phyloP scores from a whole-genome alignment of 768 basidiomycete genomes.

The Termitomyces bulborhizus region DNA sequence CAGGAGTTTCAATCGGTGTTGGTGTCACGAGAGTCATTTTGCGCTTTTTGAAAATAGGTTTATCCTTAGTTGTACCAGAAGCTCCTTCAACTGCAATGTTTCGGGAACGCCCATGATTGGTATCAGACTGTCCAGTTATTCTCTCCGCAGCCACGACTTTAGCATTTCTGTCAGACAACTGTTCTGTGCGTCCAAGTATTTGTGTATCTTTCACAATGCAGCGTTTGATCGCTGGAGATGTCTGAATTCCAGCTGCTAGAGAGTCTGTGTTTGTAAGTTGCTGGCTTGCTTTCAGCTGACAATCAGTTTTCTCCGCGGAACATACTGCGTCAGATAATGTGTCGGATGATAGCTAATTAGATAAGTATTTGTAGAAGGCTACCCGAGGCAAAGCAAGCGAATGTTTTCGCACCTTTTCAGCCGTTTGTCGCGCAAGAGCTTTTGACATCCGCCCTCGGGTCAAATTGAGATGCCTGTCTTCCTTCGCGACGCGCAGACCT shows the following conservation, averaged over 20 bases:
- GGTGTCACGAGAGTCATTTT: background rate
- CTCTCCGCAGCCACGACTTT: conserved; percentile 12
- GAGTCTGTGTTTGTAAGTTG: background rate
- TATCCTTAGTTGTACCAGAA: background rate
- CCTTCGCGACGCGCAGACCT: conserved; percentile 57
- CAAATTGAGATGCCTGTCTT: conserved; percentile 54
- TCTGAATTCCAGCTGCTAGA: background rate
- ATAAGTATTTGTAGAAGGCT: background rate
- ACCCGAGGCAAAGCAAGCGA: background rate
- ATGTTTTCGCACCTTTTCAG: conserved; percentile 4
- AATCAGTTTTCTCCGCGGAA: background rate
- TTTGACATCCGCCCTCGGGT: conserved; percentile 36
- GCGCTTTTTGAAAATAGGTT: background rate
- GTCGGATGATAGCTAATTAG: background rate
- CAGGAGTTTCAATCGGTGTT: background rate
- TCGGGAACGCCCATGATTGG: background rate
- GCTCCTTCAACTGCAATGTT: background rate
- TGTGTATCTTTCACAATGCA: background rate
- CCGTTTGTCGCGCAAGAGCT: conserved; percentile 5
- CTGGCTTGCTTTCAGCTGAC: background rate
- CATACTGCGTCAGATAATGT: background rate
- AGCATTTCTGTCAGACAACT: conserved; percentile 6
- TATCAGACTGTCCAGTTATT: conserved; percentile 3
- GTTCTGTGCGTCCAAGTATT: background rate
- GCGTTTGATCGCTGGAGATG: background rate